phyloP scores from a whole-genome alignment of 306 rosid genomes.

The Gleditsia sinensis region DNA sequence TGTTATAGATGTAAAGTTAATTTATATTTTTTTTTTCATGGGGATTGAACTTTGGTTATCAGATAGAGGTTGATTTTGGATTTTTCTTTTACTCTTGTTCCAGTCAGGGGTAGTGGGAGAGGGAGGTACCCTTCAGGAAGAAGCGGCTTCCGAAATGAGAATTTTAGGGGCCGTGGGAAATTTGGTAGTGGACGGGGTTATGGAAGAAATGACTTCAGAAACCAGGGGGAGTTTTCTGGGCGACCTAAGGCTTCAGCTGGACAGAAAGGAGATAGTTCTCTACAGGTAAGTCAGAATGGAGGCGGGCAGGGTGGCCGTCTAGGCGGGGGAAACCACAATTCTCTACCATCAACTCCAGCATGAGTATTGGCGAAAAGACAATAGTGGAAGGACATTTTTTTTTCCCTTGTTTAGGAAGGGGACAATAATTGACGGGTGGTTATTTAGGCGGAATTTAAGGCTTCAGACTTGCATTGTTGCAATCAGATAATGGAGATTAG shows the following conservation, averaged over 20 bases:
- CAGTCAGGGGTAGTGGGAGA: conserved; percentile 82
- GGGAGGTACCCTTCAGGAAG: conserved; percentile 87
- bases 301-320: conserved; percentile 61
- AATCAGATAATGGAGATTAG: conserved; percentile 41
- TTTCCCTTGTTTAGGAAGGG: conserved; percentile 29
- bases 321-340: conserved; percentile 55
- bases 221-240: conserved; percentile 78
- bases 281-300: conserved; percentile 63
- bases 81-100: conserved; percentile 2
- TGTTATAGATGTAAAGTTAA: neutral
- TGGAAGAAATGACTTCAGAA: conserved; percentile 83
- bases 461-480: conserved; percentile 38
- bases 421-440: conserved; percentile 29
- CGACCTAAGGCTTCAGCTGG: conserved; percentile 61
- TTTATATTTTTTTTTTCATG: neutral
- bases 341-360: conserved; percentile 42
- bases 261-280: conserved; percentile 69
- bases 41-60: neutral
- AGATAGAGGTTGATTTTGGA: conserved; percentile 27
- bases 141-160: conserved; percentile 72
- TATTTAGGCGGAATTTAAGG: conserved; percentile 45
- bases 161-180: conserved; percentile 72
- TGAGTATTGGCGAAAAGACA: conserved; percentile 39
- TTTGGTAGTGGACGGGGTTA: conserved; percentile 76
- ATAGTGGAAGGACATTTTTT: conserved; percentile 37